phyloP scores from a whole-genome alignment of 2,329 filamentous ascomycete species.

The Venturia oleaginea region DNA sequence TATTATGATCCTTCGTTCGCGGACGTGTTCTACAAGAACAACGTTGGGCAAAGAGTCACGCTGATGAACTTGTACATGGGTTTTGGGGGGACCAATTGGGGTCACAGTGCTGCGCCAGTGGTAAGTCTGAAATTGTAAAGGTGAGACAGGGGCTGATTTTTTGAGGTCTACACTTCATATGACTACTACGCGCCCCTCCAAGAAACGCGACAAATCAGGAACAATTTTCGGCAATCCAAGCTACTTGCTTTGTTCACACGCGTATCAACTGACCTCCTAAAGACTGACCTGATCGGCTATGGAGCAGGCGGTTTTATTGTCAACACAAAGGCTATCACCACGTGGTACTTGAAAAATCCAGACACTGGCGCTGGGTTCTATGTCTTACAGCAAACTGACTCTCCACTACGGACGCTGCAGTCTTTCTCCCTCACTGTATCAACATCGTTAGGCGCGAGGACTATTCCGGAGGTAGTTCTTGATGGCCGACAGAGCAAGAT shows the following conservation, averaged over 20 bases:
- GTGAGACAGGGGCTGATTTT: conserved; percentile 6
- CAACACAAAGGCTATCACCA: conserved; percentile 42
- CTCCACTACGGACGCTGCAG: conserved; percentile 42
- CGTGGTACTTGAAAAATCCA: conserved; percentile 50
- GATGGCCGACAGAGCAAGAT: conserved; percentile 46
- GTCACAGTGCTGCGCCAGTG: conserved; percentile 33
- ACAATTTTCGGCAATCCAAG: conserved; percentile 47
- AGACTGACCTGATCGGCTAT: conserved; percentile 42
- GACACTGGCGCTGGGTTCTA: conserved; percentile 51
- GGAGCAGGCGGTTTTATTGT: conserved; percentile 37
- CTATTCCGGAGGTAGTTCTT: conserved; percentile 39
- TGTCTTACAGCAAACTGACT: conserved; percentile 46
- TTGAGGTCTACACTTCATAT: conserved; percentile 37
- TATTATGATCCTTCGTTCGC: conserved; percentile 43
- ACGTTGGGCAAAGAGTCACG: conserved; percentile 51
- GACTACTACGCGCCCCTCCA: conserved; percentile 42
- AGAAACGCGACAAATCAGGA: conserved; percentile 44
- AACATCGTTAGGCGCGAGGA: conserved; percentile 37
- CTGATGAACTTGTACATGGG: conserved; percentile 57
- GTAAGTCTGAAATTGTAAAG: conserved; percentile 19
- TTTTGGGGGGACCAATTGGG: conserved; percentile 52
- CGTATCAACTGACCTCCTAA: conserved; percentile 48
- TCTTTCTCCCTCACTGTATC: conserved; percentile 41
- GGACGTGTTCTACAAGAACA: conserved; percentile 55
- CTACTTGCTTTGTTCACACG: conserved; percentile 45